These are phyloP conservation scores for Blastobotrys americana DNA, from an alignment of 805 yeast species.

Conservation along the genomic window DNA sequence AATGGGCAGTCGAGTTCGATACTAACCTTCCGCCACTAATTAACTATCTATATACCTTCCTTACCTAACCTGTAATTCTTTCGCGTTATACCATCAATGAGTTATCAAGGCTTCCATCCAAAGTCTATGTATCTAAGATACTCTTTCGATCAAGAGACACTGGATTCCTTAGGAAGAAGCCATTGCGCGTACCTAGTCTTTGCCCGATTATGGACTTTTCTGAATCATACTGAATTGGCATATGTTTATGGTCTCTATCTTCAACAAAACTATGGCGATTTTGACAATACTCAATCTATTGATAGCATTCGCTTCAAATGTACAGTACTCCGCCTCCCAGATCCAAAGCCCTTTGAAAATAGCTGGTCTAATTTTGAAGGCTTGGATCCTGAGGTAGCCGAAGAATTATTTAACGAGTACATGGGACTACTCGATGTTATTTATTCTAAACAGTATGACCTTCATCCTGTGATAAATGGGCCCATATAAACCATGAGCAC, in stretches of 20 bases:
- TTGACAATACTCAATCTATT: background rate
- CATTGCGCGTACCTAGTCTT: conserved; percentile 5
- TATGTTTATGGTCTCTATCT: conserved; percentile 5
- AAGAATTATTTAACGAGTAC: conserved; percentile 5
- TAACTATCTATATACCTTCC: too few relatives aligned
- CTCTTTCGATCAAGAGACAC: conserved; percentile 5
- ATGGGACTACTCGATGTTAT: conserved; percentile 4
- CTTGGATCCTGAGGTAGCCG: conserved; percentile 8
- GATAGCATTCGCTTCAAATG: conserved; percentile 1
- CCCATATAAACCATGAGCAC: too few relatives aligned
- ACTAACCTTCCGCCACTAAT: too few relatives aligned
- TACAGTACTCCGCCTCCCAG: background rate
- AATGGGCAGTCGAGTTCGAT: too few relatives aligned
- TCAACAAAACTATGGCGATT: conserved; percentile 7
- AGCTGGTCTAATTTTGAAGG: conserved; percentile 5
- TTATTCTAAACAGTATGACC: background rate
- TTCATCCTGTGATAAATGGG: background rate
- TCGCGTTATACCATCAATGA: too few relatives aligned
- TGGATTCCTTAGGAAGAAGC: conserved; percentile 2
- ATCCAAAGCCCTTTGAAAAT: conserved; percentile 1
- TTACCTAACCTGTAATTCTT: too few relatives aligned
- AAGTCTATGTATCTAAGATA: too few relatives aligned
- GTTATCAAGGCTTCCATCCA: too few relatives aligned
- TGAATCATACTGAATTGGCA: conserved; percentile 1
- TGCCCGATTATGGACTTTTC: background rate